Conservation (phyloP, 805 yeast species). For the Pichia phayaonensis region DNA sequence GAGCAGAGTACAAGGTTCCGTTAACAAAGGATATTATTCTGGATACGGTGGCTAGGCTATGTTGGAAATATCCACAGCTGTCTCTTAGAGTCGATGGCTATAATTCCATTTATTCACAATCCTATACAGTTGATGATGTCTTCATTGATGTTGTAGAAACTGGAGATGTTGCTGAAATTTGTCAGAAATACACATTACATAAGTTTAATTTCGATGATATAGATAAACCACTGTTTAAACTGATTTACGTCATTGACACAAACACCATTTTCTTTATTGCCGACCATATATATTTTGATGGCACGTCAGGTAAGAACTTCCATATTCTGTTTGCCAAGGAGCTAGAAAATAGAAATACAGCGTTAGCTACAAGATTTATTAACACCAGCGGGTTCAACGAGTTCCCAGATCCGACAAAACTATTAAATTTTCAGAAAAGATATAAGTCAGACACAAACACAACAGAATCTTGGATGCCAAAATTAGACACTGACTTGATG, state of each 20-base stretch:
- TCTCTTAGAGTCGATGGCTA: constrained; percentile 3
- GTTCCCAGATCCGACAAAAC: constrained; percentile 6
- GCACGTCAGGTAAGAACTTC: constrained; percentile 11
- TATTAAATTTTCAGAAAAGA: neutral
- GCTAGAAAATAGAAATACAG: neutral
- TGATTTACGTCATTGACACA: neutral
- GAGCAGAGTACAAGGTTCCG: constrained; percentile 1
- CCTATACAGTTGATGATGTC: neutral
- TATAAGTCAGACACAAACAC: neutral
- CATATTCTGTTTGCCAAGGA: constrained; percentile 1
- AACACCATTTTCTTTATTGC: constrained; percentile 7
- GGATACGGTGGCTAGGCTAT: neutral
- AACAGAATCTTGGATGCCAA: neutral
- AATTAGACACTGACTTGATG: neutral
- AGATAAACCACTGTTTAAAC: constrained; percentile 8
- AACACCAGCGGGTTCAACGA: neutral
- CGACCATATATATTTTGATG: constrained; percentile 10
- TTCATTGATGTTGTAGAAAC: neutral
- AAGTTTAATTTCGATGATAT: constrained; percentile 1
- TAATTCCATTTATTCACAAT: neutral
- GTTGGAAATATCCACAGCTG: constrained; percentile 7
- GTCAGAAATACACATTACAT: constrained; percentile 1
- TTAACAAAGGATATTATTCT: neutral
- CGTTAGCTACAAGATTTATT: neutral
- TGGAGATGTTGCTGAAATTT: neutral